phyloP scores from a whole-genome alignment of 345 rosid species.

The Eucalyptus sp. region DNA sequence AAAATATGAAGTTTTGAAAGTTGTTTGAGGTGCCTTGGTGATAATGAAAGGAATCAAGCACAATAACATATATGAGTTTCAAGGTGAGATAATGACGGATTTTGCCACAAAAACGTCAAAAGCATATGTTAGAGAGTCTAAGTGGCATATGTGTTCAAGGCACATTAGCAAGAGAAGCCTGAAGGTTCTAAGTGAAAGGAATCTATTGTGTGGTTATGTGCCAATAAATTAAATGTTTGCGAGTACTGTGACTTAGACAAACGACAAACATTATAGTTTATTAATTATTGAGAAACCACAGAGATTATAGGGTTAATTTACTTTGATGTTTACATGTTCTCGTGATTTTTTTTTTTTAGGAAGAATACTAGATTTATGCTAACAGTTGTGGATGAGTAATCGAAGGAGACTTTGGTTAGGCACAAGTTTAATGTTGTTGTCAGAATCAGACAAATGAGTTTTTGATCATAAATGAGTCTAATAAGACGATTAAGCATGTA shows the following conservation, averaged over 20 bases:
- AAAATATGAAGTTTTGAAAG: not conserved
- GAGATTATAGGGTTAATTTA: not conserved
- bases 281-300: not conserved
- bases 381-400: rapidly evolving
- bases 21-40: not conserved
- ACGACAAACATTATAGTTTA: no score
- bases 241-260: not conserved
- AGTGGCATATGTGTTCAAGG: not conserved
- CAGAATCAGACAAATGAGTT: rapidly evolving
- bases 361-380: not conserved
- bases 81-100: no score
- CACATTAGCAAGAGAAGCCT: not conserved
- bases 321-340: not conserved
- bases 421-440: no score
- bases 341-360: not conserved
- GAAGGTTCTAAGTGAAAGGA: not conserved
- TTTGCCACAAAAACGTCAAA: not conserved
- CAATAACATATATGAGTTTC: not conserved
- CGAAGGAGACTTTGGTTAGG: not conserved
- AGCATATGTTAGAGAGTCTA: not conserved
- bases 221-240: not conserved
- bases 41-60: no score
- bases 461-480: not conserved
- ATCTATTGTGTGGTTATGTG: not conserved
- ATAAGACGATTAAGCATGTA: not conserved